Conservation (phyloP, 1,284 basidiomycete genomes). For the Garcileccinum viscosum region DNA sequence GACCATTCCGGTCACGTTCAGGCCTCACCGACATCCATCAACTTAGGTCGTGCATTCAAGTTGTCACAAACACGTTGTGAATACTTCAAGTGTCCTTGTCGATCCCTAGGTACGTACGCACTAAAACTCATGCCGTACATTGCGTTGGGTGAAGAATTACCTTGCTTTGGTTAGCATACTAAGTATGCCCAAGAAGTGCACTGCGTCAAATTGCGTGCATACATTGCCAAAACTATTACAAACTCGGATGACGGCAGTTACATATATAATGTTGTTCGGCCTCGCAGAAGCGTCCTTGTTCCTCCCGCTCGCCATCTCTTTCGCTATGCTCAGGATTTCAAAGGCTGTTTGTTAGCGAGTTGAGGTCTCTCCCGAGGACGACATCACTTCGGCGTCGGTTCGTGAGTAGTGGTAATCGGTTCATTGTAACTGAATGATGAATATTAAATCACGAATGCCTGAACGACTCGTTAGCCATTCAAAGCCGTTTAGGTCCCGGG, state of each 20-base stretch:
- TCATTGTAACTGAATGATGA: neutral
- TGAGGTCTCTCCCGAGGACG: slow-evolving; percentile 16
- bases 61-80: slow-evolving; percentile 32
- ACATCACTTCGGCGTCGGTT: slow-evolving; percentile 6
- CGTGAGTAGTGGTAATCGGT: slow-evolving; percentile 11
- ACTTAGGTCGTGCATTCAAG: slow-evolving; percentile 38
- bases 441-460: no score
- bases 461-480: slow-evolving; percentile 15
- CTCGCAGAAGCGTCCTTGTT: slow-evolving; percentile 25
- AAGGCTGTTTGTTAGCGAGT: slow-evolving; percentile 27
- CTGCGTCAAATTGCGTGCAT: accelerated
- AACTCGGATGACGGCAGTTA: neutral
- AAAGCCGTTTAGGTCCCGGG: slow-evolving; percentile 22
- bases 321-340: slow-evolving; percentile 22
- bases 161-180: slow-evolving; percentile 9
- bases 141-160: neutral
- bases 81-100: neutral
- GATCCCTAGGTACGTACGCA: neutral
- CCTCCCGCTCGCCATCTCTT: slow-evolving; percentile 24
- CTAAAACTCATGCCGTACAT: neutral
- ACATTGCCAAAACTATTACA: neutral
- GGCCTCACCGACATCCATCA: no score
- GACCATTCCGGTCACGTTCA: no score
- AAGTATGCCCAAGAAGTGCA: slow-evolving; percentile 30
- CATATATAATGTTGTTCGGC: slow-evolving; percentile 10